phyloP scores from a whole-genome alignment of 2,329 filamentous ascomycete species.

The Raffaelea albimanens region DNA sequence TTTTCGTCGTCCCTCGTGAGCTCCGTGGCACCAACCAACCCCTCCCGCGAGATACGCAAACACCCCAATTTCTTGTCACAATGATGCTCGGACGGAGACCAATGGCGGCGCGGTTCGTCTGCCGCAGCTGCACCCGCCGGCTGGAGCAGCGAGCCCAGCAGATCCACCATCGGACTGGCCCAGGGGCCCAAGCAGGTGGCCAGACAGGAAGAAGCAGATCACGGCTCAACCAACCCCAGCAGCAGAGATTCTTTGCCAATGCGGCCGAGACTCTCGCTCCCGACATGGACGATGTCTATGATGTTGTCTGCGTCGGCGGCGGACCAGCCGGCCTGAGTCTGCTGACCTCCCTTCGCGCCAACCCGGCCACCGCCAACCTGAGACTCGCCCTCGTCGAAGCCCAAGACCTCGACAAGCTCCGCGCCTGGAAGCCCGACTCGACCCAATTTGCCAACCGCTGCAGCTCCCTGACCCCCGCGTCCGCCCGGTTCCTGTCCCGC shows the following conservation, averaged over 20 bases:
- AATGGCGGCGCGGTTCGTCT: slow-evolving; percentile 22
- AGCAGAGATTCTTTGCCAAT: slow-evolving; percentile 32
- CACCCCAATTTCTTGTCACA: background rate
- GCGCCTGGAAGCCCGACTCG: slow-evolving; percentile 55
- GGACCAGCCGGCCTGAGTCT: slow-evolving; percentile 83
- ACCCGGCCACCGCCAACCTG: slow-evolving; percentile 63
- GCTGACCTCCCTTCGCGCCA: slow-evolving; percentile 65
- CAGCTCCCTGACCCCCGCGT: slow-evolving; percentile 85
- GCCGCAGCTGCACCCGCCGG: slow-evolving; percentile 35
- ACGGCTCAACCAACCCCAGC: slow-evolving; percentile 12
- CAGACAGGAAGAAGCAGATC: background rate
- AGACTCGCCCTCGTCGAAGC: slow-evolving; percentile 84
- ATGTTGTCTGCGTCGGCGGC: slow-evolving; percentile 85
- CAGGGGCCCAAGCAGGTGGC: background rate
- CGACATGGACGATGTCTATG: slow-evolving; percentile 63
- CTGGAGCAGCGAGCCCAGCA: slow-evolving; percentile 14
- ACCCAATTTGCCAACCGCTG: slow-evolving; percentile 84
- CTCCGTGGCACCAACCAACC: too few species aligned
- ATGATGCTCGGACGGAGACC: slow-evolving; percentile 9
- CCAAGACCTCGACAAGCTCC: slow-evolving; percentile 67
- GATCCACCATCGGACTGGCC: too few species aligned
- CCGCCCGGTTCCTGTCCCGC: slow-evolving; percentile 68
- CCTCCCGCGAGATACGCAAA: background rate
- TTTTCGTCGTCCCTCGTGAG: background rate
- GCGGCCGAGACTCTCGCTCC: slow-evolving; percentile 17